Evolutionary conservation across 148 eudicot species (phyloP), one percentile per base, ranked within the genome.

Genomic region (Rhododendron griersonianum): DNA sequence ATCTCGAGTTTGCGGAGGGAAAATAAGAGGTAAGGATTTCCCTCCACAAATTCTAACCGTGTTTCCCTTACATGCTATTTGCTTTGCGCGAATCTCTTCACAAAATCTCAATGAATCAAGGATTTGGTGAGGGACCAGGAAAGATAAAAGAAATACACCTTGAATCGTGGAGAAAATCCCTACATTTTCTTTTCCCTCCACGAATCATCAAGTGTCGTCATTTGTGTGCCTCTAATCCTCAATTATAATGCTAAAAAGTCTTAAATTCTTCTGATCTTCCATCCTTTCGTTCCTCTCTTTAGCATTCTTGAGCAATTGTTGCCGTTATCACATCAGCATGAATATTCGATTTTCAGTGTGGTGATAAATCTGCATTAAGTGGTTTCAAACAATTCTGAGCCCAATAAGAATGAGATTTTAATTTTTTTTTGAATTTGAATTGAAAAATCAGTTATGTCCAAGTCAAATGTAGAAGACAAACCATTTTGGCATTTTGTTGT

Each of bases 311-410:
- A 9, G 11, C 47, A 13, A 33, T 13, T 16, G 21, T 84, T 50
- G 28, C 30, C 7, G 33, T 84, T 73, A 16, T 3, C 63, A 21
- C 4, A 44, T 21, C 80, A 6, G 45, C n/a, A 5, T 83, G 67
- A 28, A 21, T 69, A 48, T 48, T 48, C 10, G 4, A 84, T 33
- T 74, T 74, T 48, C 15, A 13, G 41, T 21, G 33, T 11, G 5
- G 35, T 19, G 5, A 16, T 25, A 8, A 73, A 51, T 33, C 41
- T 84, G 45, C 75, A 10, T 23, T 23, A 11, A 59, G 19, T 51
- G 33, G 63, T 73, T 53, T 8, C 80, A 84, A 74, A 84, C 81
- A 53, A 33, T 74, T 30, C 25, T 84, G 80, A 16, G 14, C 47
- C 44, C 33, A 33, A 19, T 7, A 2, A 16, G 78, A 69, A 14